Conservation (phyloP, 208 protist genomes). For the Leishmania mexicana region DNA sequence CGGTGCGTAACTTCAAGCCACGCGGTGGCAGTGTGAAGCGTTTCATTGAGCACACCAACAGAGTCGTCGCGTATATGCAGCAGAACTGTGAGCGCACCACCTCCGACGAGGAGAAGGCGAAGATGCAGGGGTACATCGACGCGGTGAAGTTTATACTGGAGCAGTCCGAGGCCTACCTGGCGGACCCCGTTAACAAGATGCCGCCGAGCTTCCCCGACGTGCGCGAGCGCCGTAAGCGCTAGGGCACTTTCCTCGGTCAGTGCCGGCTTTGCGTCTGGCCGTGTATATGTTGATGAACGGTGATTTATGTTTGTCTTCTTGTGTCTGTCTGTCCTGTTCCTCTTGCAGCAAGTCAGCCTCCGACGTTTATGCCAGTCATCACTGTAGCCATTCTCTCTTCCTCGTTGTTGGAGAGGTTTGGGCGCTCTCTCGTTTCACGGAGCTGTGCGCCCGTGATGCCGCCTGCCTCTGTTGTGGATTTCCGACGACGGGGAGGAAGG, state of each 20-base stretch:
- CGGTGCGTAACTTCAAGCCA: slow-evolving; percentile 26
- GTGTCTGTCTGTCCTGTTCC: too few relatives aligned
- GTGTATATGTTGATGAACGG: background rate
- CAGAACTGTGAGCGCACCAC: slow-evolving; percentile 15
- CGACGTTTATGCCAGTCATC: background rate
- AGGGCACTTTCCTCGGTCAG: background rate
- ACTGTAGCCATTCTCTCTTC: background rate
- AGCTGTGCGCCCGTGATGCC: background rate
- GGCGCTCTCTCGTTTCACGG: background rate
- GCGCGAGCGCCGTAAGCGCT: slow-evolving; percentile 12
- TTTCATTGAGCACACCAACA: slow-evolving; percentile 30
- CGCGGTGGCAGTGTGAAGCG: slow-evolving; percentile 40
- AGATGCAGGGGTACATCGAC: slow-evolving; percentile 30
- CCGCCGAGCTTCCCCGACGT: slow-evolving; percentile 25
- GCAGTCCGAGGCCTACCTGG: slow-evolving; percentile 34
- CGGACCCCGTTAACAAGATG: slow-evolving; percentile 27
- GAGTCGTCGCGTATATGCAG: slow-evolving; percentile 25
- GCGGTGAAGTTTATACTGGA: slow-evolving; percentile 31
- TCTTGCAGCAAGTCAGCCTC: background rate
- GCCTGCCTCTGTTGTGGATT: background rate
- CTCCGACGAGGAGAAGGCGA: slow-evolving; percentile 31
- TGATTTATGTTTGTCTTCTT: background rate
- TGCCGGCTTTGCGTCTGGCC: background rate
- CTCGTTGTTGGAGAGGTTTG: background rate
- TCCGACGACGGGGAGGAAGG: background rate